Evolutionary conservation across 2,329 filamentous ascomycete genomes (phyloP).

Genomic region (Falciphora oryzae): DNA sequence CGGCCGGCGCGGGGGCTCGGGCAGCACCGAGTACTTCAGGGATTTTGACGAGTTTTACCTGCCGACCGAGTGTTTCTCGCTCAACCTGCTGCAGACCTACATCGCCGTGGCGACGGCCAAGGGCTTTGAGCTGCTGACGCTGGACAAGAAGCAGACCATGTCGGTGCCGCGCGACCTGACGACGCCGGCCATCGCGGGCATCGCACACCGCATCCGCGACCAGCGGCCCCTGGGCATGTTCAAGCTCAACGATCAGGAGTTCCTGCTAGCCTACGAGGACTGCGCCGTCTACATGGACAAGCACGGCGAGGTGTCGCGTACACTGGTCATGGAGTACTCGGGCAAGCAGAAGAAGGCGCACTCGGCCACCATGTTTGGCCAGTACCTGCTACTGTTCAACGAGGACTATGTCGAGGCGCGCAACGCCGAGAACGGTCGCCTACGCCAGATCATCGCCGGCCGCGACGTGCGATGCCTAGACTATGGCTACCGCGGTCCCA

Average conservation of each 20-base stretch:
- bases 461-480: conserved; percentile 87
- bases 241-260: conserved; percentile 84
- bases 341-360: conserved; percentile 75
- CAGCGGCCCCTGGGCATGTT: conserved; percentile 95
- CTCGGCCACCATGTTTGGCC: conserved; percentile 80
- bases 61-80: conserved; percentile 86
- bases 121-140: conserved; percentile 90
- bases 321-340: conserved; percentile 98
- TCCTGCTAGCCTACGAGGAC: conserved; percentile 89
- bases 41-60: conserved; percentile 99
- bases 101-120: conserved; percentile 87
- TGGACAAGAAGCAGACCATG: conserved; percentile 96
- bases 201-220: conserved; percentile 74
- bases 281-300: conserved; percentile 98
- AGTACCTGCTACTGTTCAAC: conserved; percentile 90
- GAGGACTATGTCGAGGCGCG: conserved; percentile 95
- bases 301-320: conserved; percentile 89
- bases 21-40: conserved; percentile 89
- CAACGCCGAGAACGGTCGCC: conserved; percentile 89
- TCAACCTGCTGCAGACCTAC: conserved; percentile 94
- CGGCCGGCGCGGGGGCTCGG: conserved; percentile 51
- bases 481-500: conserved; percentile 65
- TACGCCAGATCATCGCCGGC: conserved; percentile 91
- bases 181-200: conserved; percentile 72
- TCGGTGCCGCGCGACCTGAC: conserved; percentile 79